Evolutionary conservation across 2,329 filamentous ascomycete species (phyloP).

Genomic region (Paecilomyces sp.): DNA sequence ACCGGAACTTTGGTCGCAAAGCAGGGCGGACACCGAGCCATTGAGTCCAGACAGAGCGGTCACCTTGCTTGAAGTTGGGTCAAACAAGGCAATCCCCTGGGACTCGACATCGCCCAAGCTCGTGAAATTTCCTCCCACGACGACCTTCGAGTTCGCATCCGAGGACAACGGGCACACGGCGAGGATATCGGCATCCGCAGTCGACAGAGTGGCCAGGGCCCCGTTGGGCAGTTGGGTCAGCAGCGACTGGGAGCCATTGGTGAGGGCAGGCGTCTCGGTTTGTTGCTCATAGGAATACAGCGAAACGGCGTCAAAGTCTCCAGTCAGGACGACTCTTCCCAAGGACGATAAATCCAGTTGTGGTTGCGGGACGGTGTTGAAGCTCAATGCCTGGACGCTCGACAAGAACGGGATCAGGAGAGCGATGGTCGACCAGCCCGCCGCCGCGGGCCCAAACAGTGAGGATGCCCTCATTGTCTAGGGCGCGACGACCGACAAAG

Average conservation of each 20-base stretch:
- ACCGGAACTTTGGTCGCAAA: constrained; percentile 69
- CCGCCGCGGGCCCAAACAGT: constrained; percentile 39
- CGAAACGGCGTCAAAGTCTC: constrained; percentile 87
- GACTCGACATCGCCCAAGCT: constrained; percentile 72
- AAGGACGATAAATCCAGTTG: constrained; percentile 65
- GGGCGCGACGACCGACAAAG: constrained; percentile 29
- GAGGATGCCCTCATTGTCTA: constrained; percentile 38
- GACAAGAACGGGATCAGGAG: constrained; percentile 10
- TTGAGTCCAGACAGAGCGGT: constrained; percentile 72
- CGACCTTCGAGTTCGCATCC: constrained; percentile 62
- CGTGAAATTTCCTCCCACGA: constrained; percentile 93
- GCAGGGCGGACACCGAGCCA: constrained; percentile 72
- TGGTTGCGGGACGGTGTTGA: constrained; percentile 27
- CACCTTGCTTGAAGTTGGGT: constrained; percentile 63
- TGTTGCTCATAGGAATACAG: constrained; percentile 82
- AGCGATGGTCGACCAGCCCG: constrained; percentile 27
- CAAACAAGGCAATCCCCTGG: constrained; percentile 71
- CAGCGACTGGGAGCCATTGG: constrained; percentile 75
- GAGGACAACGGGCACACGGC: constrained; percentile 77
- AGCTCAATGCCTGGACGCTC: constrained; percentile 23
- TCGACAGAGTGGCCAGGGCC: constrained; percentile 64
- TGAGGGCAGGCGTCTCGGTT: constrained; percentile 51
- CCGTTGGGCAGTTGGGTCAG: constrained; percentile 80
- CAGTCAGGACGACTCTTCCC: constrained; percentile 76
- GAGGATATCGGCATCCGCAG: constrained; percentile 76